These are phyloP conservation scores for Saccharomycopsis microspora DNA, from an alignment of 805 yeast species.

Conservation along the genomic window DNA sequence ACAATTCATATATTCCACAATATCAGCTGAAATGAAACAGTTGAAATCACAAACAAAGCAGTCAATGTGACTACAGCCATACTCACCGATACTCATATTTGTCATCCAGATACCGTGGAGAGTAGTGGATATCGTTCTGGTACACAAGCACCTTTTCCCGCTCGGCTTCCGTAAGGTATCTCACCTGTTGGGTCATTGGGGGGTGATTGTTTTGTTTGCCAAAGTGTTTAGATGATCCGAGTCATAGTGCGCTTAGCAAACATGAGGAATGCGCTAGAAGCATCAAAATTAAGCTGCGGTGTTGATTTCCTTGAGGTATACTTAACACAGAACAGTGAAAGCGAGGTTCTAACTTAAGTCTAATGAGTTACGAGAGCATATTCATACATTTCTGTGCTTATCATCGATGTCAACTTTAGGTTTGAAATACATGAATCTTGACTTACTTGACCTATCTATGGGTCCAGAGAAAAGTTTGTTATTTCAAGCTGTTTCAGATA, in stretches of 20 bases:
- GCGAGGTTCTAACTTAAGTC: too few relatives aligned
- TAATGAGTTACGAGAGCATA: too few relatives aligned
- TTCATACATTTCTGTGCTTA: too few relatives aligned
- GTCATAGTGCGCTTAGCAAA: neutral
- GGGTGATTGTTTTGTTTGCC: neutral
- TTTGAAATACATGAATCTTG: too few relatives aligned
- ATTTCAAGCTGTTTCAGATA: too few relatives aligned
- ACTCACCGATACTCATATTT: slow-evolving; percentile 63
- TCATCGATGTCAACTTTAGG: too few relatives aligned
- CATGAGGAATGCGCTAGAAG: neutral
- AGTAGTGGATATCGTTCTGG: slow-evolving; percentile 89
- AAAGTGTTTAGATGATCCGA: neutral
- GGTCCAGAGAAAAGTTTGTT: too few relatives aligned
- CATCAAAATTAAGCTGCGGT: too few relatives aligned
- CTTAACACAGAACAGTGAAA: too few relatives aligned
- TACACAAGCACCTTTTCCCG: slow-evolving; percentile 81
- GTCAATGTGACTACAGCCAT: neutral
- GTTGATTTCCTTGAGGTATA: too few relatives aligned
- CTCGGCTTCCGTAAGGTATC: slow-evolving; percentile 75
- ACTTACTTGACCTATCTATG: too few relatives aligned
- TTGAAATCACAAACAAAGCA: neutral
- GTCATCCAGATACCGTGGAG: slow-evolving; percentile 72
- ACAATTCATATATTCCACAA: neutral
- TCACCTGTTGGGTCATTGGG: neutral
- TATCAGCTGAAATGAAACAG: neutral